Base-by-base conservation (phyloP, 2,329 filamentous ascomycete genomes). In the Aspergillus sp. region DNA sequence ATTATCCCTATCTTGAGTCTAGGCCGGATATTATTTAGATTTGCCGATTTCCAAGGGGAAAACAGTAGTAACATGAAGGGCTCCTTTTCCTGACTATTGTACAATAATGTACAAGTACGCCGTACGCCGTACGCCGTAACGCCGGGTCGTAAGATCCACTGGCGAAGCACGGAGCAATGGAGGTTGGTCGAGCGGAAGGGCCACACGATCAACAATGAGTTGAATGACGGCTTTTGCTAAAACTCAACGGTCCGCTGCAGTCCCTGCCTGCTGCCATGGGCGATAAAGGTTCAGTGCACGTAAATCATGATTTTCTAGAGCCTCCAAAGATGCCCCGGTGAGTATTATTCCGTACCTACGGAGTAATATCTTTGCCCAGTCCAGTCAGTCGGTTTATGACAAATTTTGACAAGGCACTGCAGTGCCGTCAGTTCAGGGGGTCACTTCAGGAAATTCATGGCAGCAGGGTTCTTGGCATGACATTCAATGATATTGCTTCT, bases 21-120 rank as follows among this genome's bases (percentile, higher is more conserved):
- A 44, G 39, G 32, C 44, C 53, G 48, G 51, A 50, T 46, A 49
- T 49, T 56, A 39, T 39, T 39, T 39, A 39, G 36, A 28, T 26
- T 53, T 51, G 47, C 43, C 42, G 46, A 44, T 30, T 36, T 44
- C 35, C 29, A 42, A 10, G 39, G 39, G 39, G 26, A 29, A 42
- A 26, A 30, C 19, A 19, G 19, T 19, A 19, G 19, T 19, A 19
- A 19, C 19, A 19, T 19, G 19, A 30, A 30, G 5, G 40, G 30
- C 40, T 30, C 12, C 28, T 29, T 41, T 41, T 42, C n/a, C 28
- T 5, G 40, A 42, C 29, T 42, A 42, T 42, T 42, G 40, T 12
- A 39, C 36, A 39, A 36, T 26, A 39, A 39, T 26, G 12, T 29
- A 29, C 26, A 19, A 19, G 19, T 19, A 19, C 19, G 19, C 19